Base-by-base conservation (phyloP, 2,329 filamentous ascomycete genomes). In the Podosphaera leucotricha region DNA sequence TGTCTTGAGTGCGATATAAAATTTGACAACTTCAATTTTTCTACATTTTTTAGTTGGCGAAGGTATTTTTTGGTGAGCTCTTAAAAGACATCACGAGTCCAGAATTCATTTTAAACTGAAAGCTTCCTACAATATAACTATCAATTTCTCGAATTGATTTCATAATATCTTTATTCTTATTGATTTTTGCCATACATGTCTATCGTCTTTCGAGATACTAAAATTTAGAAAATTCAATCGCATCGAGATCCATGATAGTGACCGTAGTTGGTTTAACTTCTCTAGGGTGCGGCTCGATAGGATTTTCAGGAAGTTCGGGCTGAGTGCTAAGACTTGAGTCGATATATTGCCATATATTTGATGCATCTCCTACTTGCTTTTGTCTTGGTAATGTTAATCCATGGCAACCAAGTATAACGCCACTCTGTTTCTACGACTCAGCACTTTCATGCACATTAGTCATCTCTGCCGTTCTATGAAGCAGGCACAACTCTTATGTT, bases 321-420 rank as follows among this genome's bases (percentile, higher is more conserved):
- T 43, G 41, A 26, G 20, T 43, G 6, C 3, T 22, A 22, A 22
- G 35, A n/a, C 24, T 36, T 13, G 41, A 16, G 19, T 43, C 41
- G 16, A 43, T 43, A 35, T 43, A 43, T 22, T 43, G 26, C 28
- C 41, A 43, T 6, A 43, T n/a, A 35, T 43, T 18, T 16, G 19
- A n/a, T 38, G 37, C 10, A 22, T n/a, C 8, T 38, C 28, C 28
- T 38, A 10, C 7, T 16, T 38, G 19, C 37, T 13, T n/a, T 6
- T 16, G 35, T 6, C 35, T 37, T 37, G 35, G 30, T 42, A n/a
- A 42, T 15, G 11, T 42, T 33, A 6, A 30, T 42, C 40, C 40
- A 42, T 42, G 24, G 40, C 5, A 42, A 15, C 20, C 22, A 42
- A 1, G 40, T 42, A n/a, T n/a, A n/a, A n/a, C n/a, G n/a, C n/a